Percentiles rank a stretch among this genome's conserved stretches.
Conservation (phyloP, 495 filamentous ascomycete genomes). For the Xylaria castorea region DNA sequence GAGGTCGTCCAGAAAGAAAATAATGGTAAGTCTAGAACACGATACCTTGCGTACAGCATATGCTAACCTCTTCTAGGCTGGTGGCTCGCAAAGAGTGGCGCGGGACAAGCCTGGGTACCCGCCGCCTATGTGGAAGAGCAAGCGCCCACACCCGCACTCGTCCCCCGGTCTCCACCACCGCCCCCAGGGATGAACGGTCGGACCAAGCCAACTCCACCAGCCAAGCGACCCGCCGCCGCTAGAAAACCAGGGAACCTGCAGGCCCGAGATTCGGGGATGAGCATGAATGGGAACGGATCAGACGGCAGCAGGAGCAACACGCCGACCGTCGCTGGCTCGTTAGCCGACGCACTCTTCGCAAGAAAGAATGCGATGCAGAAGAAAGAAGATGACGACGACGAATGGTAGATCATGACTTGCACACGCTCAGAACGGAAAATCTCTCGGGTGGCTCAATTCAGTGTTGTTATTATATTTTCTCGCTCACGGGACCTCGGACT, state of each 20-base stretch:
- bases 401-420: conserved; percentile 55
- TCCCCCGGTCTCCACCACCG: conserved; percentile 61
- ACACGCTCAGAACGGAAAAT: conserved; percentile 29
- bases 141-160: conserved; percentile 61
- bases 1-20: conserved; percentile 86
- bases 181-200: conserved; percentile 60
- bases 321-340: conserved; percentile 74
- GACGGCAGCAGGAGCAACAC: conserved; percentile 74
- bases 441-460: conserved; percentile 14
- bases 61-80: conserved; percentile 66
- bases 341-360: conserved; percentile 81
- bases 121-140: conserved; percentile 92
- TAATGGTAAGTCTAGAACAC: conserved; percentile 71
- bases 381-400: conserved; percentile 75
- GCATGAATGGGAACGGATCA: conserved; percentile 71
- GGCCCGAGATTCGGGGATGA: conserved; percentile 74
- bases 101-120: conserved; percentile 87
- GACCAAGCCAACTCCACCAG: conserved; percentile 78
- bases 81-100: conserved; percentile 84
- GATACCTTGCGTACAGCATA: conserved; percentile 35
- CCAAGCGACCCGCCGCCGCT: conserved; percentile 76
- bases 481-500: not conserved
- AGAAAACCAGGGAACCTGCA: conserved; percentile 72
- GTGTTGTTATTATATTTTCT: not conserved
- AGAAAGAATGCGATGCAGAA: conserved; percentile 70